Base-by-base conservation (phyloP, 108 stramenopile genomes). In the Stephanodiscus triporus region DNA sequence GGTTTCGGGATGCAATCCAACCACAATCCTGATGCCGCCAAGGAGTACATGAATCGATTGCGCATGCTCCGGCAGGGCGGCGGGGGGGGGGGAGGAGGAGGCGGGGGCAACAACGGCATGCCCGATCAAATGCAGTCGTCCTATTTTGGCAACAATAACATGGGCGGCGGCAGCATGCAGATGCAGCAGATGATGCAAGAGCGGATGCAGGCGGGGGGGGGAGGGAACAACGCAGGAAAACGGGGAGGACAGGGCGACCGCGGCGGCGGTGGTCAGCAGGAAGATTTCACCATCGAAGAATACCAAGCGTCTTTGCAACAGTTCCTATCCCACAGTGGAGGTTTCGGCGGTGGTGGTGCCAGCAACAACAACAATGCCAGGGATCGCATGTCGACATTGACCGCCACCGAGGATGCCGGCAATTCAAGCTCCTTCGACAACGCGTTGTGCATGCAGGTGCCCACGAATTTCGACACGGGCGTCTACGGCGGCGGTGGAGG, bases 261-360 rank as follows among this genome's bases (percentile, higher is more conserved):
- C n/a, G n/a, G n/a, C n/a, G n/a, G n/a, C n/a, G n/a, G n/a, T n/a
- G n/a, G n/a, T n/a, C n/a, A n/a, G 19, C 60, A 27, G 48, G 38
- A 57, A 32, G 58, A 68, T 36, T 72, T 71, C 43, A 71, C 47
- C 64, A 66, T 71, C 38, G 70, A 78, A 45, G 77, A 78, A 53
- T 78, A 78, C 38, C 63, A 72, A 60, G 70, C 70, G 24, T 72
- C 77, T 1, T 56, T 78, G 6, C 77, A 78, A 66, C 56, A 78
- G 57, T 78, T 72, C 51, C 32, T 78, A 23, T 37, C 57, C 22
- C 62, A 78, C 47, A 62, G 63, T n/a, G n/a, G n/a, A n/a, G n/a
- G n/a, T n/a, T n/a, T n/a, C 54, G 76, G 48, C 45, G 68, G 66
- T 8, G 24, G 23, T 0, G 58, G 59, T 23, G 62, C 20, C 34